phyloP scores from a whole-genome alignment of 371 early-diverging fungal species.

The Syncephalis plumigaleata region DNA sequence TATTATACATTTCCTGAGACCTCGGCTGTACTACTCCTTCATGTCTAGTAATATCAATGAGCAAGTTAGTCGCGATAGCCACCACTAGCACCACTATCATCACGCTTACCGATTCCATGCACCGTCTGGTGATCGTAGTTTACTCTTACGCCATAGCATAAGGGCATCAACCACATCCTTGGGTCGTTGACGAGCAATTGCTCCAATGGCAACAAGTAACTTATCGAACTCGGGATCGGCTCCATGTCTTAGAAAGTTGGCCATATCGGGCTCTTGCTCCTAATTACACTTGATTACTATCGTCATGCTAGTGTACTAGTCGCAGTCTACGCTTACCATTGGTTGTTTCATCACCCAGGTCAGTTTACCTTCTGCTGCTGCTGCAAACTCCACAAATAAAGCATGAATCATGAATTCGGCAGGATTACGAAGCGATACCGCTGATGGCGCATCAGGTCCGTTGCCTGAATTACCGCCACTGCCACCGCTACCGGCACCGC shows the following conservation, averaged over 20 bases:
- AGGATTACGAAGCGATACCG: slow-evolving; percentile 13
- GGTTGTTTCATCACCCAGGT: slow-evolving; percentile 17
- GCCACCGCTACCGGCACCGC: too few species aligned
- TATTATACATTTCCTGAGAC: not conserved
- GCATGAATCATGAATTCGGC: slow-evolving; percentile 23
- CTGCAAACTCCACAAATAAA: slow-evolving; percentile 30
- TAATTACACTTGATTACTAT: too few species aligned
- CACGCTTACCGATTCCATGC: slow-evolving; percentile 1
- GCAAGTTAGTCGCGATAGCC: not conserved
- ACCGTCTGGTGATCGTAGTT: slow-evolving; percentile 9
- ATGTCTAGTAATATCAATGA: not conserved
- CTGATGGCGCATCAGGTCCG: too few species aligned
- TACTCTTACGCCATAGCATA: slow-evolving; percentile 69
- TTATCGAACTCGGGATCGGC: slow-evolving; percentile 66
- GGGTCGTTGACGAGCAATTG: slow-evolving; percentile 68
- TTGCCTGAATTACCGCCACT: too few species aligned
- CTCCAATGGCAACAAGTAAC: slow-evolving; percentile 54
- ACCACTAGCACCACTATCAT: too few species aligned
- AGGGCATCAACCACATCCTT: slow-evolving; percentile 78
- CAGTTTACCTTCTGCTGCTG: slow-evolving; percentile 27
- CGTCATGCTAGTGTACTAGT: too few species aligned
- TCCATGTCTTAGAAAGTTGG: slow-evolving; percentile 26
- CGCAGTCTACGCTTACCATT: slow-evolving; percentile 12
- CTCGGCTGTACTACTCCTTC: not conserved
- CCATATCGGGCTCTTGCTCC: slow-evolving; percentile 19